Base-by-base conservation (phyloP, 179 eudicot species). In the Gypsophila paniculata region DNA sequence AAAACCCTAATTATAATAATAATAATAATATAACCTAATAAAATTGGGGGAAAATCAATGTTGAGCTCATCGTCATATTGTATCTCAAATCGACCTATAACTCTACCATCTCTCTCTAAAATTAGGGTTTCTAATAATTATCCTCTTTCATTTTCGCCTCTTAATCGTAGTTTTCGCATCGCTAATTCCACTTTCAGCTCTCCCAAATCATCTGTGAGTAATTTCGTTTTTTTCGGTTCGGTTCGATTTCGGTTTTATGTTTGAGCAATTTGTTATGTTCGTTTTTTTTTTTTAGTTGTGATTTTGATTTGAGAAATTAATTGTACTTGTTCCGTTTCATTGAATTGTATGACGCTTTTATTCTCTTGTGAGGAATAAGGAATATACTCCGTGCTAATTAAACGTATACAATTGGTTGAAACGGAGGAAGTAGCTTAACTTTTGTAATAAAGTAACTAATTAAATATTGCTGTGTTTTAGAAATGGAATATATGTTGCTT, bases 401-500 rank as follows among this genome's bases (percentile, higher is more conserved):
- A 29, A 29, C 34, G 34, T 29, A 29, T 29, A 29, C 4, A 4
- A 29, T 29, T 29, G 34, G 34, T 29, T 29, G 34, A 29, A 29
- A 29, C 34, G 34, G 34, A 29, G 34, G 34, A 29, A 29, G 34
- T 29, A 29, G n/a, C n/a, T n/a, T n/a, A 58, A 8, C 8, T 15
- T 8, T 22, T 11, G 21, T 51, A 3, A 39, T 68, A 32, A 59
- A 12, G 22, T 15, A 13, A 59, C 32, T 64, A 29, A 52, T n/a
- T 29, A 11, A 11, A 4, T 54, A 46, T 69, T 34, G 10, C 15
- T 0, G 46, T 42, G 34, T 29, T 55, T 58, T 36, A 85, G 91
- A 87, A 78, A 81, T 82, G 91, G 91, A 89, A 80, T 68, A 80
- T 86, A 60, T 79, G 38, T 69, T 89, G 95, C 78, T 89, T 89